Conservation (phyloP, 768 basidiomycete species). For the Lactarius akahatsu region DNA sequence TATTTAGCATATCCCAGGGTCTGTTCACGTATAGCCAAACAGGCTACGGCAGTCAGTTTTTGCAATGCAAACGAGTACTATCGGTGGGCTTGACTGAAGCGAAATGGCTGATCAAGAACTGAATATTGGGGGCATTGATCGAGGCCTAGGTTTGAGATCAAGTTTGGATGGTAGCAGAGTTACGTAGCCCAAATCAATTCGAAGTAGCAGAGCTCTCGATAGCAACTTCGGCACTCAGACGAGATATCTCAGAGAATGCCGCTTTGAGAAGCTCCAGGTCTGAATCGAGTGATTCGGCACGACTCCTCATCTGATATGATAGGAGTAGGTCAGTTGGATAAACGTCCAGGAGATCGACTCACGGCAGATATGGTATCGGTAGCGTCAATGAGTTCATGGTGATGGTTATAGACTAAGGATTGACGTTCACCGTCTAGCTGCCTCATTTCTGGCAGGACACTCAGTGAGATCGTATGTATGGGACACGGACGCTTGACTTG, state of each 20-base stretch:
- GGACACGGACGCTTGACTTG: constrained; percentile 31
- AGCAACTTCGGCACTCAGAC: constrained; percentile 67
- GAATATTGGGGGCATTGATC: background rate
- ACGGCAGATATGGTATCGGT: constrained; percentile 89
- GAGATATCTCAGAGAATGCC: constrained; percentile 85
- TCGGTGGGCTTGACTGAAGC: background rate
- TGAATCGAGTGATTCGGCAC: constrained; percentile 80
- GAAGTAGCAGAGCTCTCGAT: constrained; percentile 39
- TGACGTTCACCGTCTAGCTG: constrained; percentile 87
- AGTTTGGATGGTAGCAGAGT: background rate
- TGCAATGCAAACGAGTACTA: background rate
- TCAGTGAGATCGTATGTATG: background rate
- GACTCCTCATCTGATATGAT: constrained; percentile 75
- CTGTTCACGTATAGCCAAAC: constrained; percentile 6
- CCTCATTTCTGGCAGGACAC: constrained; percentile 62
- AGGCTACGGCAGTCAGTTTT: constrained; percentile 24
- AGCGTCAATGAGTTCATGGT: constrained; percentile 92
- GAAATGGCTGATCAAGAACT: background rate
- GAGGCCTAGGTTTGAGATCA: background rate
- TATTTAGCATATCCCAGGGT: background rate
- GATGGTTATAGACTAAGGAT: constrained; percentile 91
- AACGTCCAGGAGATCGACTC: constrained; percentile 32
- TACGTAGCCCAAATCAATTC: background rate
- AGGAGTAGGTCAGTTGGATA: background rate
- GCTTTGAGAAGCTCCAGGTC: constrained; percentile 78